A percentile compares a stretch with the other conserved stretches of the same genome.
Conservation (phyloP, 2,329 filamentous ascomycete genomes). For the Neonectria faginata region DNA sequence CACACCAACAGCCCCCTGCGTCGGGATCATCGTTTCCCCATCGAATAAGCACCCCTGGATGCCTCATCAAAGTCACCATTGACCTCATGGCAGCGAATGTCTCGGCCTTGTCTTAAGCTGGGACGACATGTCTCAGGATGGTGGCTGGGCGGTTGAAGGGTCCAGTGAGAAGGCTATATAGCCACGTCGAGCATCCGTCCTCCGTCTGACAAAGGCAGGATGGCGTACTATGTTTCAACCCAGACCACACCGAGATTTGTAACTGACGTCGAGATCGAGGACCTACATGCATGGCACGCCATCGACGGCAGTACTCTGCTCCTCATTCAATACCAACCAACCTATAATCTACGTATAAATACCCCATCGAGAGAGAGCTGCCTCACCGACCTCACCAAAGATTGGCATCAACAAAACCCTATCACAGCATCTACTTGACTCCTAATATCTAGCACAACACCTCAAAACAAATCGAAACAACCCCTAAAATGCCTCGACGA, state of each 20-base stretch:
- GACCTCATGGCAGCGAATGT: not conserved
- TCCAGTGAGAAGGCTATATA: not conserved
- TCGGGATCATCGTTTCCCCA: not conserved
- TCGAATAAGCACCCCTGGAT: constrained; percentile 28
- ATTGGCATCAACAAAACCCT: not conserved
- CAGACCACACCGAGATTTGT: not conserved
- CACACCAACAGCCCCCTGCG: constrained; percentile 1
- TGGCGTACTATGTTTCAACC: constrained; percentile 1
- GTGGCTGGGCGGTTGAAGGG: not conserved
- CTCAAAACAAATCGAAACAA: not conserved
- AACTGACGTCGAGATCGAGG: constrained; percentile 4
- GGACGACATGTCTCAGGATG: not conserved
- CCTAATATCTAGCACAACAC: not conserved
- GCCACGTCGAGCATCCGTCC: not conserved
- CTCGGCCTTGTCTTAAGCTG: not conserved
- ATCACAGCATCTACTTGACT: not conserved
- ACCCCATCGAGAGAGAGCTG: not conserved
- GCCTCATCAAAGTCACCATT: constrained; percentile 24
- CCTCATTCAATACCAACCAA: not conserved
- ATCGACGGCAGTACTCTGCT: too few relatives aligned
- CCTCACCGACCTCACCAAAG: not conserved
- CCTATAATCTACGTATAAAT: not conserved
- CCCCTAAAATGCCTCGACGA: constrained; percentile 34
- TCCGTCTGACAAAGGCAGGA: not conserved
- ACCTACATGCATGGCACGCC: not conserved